Evolutionary conservation across 352 stramenopile species (phyloP), one percentile per base, ranked within the genome.

Genomic region (Globisporangium abappressorium): DNA sequence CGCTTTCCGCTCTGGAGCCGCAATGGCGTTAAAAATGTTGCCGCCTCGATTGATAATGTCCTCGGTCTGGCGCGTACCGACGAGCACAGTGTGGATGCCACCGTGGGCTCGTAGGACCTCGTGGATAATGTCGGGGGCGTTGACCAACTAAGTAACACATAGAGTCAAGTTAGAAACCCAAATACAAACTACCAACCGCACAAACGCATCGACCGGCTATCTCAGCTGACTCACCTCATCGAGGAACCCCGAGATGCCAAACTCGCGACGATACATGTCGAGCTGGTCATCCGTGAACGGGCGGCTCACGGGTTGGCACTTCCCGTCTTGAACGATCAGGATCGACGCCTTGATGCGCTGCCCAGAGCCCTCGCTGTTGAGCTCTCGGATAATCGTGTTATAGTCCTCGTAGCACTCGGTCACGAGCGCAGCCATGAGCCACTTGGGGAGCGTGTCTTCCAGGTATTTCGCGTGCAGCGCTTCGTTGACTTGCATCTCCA

Each of bases 401-500:
- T 94, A 95, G 61, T 96, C 89, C 15, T 91, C 83, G 33, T 89
- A 80, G 57, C 85, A 92, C 71, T 96, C 89, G 1, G 79, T 81
- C 14, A 96, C 81, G 22, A 96, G 72, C 4, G 84, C 81, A 22
- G 76, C 79, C 65, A 94, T 77, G 24, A 95, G 73, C 78, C 80
- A 95, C 43, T 91, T 94, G 6, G 88, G 86, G 8, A 96, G 70
- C 9, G 82, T 93, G 56, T 93, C 85, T 73, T 96, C 89, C 4
- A 96, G 72, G 55, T 92, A 96, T 54, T 95, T 92, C 0, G 89
- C 87, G 51, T 95, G 82, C 1, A 91, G 83, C 8, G 78, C 70
- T 57, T 94, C 84, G 56, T 89, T 88, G 3, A 96, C 77, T 68
- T 93, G 85, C 74, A 96, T 90, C 76, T 96, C 85, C 3, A 95